phyloP scores from a whole-genome alignment of 176 grass and related monocot species.

The Ensete ventricosum region DNA sequence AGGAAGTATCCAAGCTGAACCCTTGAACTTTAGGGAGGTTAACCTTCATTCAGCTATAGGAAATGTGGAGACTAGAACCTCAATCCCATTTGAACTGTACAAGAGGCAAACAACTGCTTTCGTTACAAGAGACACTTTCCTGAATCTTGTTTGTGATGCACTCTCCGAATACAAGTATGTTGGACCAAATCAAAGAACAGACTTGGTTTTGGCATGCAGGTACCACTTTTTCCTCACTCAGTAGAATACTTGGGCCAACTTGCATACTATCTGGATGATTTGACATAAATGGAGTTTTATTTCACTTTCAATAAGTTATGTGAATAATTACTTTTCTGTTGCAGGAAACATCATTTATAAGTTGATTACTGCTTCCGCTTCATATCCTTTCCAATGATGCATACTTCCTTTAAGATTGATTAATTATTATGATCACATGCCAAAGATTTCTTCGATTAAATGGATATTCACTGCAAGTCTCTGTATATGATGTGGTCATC shows the following conservation, averaged over 20 bases:
- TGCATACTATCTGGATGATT: neutral
- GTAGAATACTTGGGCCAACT: neutral
- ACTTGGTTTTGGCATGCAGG: constrained; percentile 72
- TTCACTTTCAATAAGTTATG: neutral
- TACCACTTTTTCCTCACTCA: neutral
- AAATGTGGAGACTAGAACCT: neutral
- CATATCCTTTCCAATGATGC: too few relatives aligned
- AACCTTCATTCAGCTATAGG: constrained; percentile 1
- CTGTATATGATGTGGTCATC: too few relatives aligned
- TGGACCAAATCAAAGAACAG: constrained; percentile 63
- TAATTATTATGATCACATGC: too few relatives aligned
- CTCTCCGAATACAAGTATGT: constrained; percentile 84
- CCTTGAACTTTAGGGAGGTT: neutral
- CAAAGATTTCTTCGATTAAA: too few relatives aligned
- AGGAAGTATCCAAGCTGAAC: neutral
- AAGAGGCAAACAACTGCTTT: constrained; percentile 65
- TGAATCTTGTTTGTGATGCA: constrained; percentile 52
- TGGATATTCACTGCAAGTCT: too few relatives aligned
- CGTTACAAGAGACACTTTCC: constrained; percentile 52
- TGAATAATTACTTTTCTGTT: neutral
- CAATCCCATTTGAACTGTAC: constrained; percentile 60
- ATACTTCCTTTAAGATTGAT: too few relatives aligned
- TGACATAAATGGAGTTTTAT: neutral
- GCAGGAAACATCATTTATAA: neutral
- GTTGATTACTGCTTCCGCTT: too few relatives aligned